Conservation (phyloP, 768 basidiomycete species). For the Russula virescens region DNA sequence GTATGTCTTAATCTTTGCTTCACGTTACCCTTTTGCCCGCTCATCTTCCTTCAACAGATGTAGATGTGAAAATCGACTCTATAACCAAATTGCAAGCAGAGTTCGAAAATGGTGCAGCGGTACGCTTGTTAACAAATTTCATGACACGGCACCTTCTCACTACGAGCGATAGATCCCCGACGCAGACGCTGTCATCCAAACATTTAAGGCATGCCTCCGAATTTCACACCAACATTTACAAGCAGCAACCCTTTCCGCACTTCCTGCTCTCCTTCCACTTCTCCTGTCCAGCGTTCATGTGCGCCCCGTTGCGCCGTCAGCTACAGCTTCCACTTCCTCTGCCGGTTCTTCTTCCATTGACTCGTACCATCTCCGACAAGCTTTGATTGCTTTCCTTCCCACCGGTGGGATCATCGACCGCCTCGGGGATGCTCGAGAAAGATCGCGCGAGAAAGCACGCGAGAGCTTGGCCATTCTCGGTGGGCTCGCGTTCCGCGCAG, state of each 20-base stretch:
- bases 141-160: not conserved
- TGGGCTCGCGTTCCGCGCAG: constrained; percentile 60
- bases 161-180: constrained; percentile 53
- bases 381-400: constrained; percentile 63
- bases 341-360: constrained; percentile 44
- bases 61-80: constrained; percentile 76
- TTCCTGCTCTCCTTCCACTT: constrained; percentile 61
- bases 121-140: constrained; percentile 30
- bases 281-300: constrained; percentile 42
- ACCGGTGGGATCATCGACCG: constrained; percentile 76
- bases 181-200: constrained; percentile 59
- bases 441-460: constrained; percentile 64
- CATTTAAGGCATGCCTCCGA: constrained; percentile 70
- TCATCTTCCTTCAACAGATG: constrained; percentile 42
- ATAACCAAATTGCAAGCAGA: constrained; percentile 70
- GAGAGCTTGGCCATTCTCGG: constrained; percentile 72
- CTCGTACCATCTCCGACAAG: constrained; percentile 56
- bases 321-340: constrained; percentile 47
- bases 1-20: constrained; percentile 21
- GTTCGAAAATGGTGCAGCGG: constrained; percentile 69
- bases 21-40: not conserved
- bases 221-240: constrained; percentile 78
- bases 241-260: constrained; percentile 64
- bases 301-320: constrained; percentile 31
- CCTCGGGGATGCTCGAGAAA: constrained; percentile 71